These are phyloP conservation scores for Trichosporon ovoides DNA, from an alignment of 1,284 basidiomycete genomes.

Conservation along the genomic window DNA sequence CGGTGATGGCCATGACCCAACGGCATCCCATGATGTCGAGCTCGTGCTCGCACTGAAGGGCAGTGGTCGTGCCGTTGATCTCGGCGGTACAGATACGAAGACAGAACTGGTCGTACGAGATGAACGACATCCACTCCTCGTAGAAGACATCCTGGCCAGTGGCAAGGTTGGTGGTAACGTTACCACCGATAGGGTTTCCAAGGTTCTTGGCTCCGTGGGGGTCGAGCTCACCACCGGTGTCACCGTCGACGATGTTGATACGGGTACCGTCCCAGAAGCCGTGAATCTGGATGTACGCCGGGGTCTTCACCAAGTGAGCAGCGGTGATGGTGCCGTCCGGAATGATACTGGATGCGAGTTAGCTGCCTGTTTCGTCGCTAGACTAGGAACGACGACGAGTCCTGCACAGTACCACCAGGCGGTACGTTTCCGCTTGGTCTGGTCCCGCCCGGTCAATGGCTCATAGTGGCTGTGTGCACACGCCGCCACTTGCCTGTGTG, in stretches of 20 bases:
- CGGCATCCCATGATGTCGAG: constrained; percentile 49
- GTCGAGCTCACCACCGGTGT: constrained; percentile 51
- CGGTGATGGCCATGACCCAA: constrained; percentile 48
- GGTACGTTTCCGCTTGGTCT: no score
- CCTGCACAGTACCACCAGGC: no score
- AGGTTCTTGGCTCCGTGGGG: constrained; percentile 49
- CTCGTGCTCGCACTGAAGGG: constrained; percentile 45
- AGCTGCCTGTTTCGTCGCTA: neutral
- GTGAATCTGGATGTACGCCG: constrained; percentile 51
- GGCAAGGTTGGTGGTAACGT: constrained; percentile 52
- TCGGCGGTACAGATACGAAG: constrained; percentile 49
- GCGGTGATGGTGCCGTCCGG: constrained; percentile 46
- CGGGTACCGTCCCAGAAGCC: constrained; percentile 50
- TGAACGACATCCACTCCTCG: constrained; percentile 53
- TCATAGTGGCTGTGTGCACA: no score
- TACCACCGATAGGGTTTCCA: constrained; percentile 54
- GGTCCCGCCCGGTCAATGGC: no score
- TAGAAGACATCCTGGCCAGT: constrained; percentile 52
- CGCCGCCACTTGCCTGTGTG: no score
- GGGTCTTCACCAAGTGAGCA: constrained; percentile 37
- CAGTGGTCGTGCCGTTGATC: constrained; percentile 33
- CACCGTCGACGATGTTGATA: constrained; percentile 50
- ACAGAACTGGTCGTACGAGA: constrained; percentile 49
- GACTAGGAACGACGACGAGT: no score
- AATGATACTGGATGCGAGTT: constrained; percentile 32